Evolutionary conservation across 495 filamentous ascomycete genomes (phyloP), one percentile per base, ranked within the genome.

Genomic region (Chaetomium cochliodes): DNA sequence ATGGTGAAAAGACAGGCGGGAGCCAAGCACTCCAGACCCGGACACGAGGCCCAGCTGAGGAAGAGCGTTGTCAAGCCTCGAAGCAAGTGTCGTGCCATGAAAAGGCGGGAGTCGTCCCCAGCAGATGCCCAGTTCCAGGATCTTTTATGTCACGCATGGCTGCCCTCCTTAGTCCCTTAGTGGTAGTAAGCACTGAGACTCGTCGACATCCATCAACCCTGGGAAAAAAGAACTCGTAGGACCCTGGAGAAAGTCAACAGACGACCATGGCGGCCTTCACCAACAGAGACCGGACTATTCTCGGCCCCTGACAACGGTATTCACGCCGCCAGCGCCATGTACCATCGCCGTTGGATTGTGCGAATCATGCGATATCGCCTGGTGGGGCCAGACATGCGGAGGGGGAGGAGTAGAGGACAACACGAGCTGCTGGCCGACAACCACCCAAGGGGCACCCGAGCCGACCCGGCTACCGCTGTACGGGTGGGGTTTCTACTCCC

Each of bases 401-500:
- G 28, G 0, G 25, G 54, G 15, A 56, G 4, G 3, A 62, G 54
- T 52, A 2, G 23, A 58, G 12, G 75, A 76, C 37, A 63, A 65
- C 52, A 55, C 58, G n/a, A 30, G 46, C 4, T 77, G 75, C 58
- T 77, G 75, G 73, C 75, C 75, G 18, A 23, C 70, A 18, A 69
- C 63, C 8, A 61, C 72, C 1, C 13, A 28, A 2, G 67, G 64
- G 18, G 67, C 57, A 5, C 54, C 47, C 46, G 18, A 23, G 2
- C 26, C 63, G 18, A 50, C 46, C 3, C 16, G n/a, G 3, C 11
- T 25, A 0, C 26, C 65, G 4, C 22, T 76, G 6, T 18, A 44
- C 7, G 74, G 72, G 26, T 67, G 72, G 72, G 73, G 75, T 7
- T 74, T 77, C 39, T 74, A 76, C 58, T 76, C 73, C 18, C 75